Evolutionary conservation across 176 grass and related monocot species (phyloP), one percentile per base, ranked within the genome.

Genomic region (Triticum monococcum): DNA sequence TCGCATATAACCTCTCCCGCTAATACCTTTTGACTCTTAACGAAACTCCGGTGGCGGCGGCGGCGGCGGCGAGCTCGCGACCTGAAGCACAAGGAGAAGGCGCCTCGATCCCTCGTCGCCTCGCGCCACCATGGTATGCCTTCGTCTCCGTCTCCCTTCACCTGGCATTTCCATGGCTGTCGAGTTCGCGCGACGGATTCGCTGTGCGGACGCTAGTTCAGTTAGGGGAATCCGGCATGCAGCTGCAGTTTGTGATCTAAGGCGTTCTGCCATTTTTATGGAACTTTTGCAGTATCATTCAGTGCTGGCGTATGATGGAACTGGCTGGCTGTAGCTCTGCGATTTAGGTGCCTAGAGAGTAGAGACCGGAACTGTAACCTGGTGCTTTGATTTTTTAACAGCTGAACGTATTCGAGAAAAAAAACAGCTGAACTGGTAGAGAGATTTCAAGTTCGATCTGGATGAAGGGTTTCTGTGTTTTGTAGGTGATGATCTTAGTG

Each of bases 51-150:
- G 79, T 62, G 40, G 73, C 72, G 79, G 62, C 62, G 79, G 31
- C 62, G 79, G 72, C 72, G 79, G 62, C 62, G 79, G 31, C 62
- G 79, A 46, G 61, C 38, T 62, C 59, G 57, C 17, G 62, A 81
- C 66, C 79, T 81, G 23, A 81, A 8, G n/a, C n/a, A 24, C n/a
- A 12, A 63, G n/a, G n/a, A 25, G n/a, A 63, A 63, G n/a, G 0
- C 56, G 18, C 2, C 18, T 59, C 2, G 56, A 22, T 22, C 56
- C 20, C 18, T 59, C 56, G 7, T 38, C 33, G 22, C 22, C 24
- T 64, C 57, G 12, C 5, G 9, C 59, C 13, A 32, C 79, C 79
- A 81, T 81, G 79, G 62, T 81, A 46, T 12, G 25, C 2, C 35
- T 5, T 33, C 31, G 0, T 16, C 10, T 23, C 7, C 2, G 57